Base-by-base conservation (phyloP, 139 green algal genomes). In the Coccomyxa sp. region DNA sequence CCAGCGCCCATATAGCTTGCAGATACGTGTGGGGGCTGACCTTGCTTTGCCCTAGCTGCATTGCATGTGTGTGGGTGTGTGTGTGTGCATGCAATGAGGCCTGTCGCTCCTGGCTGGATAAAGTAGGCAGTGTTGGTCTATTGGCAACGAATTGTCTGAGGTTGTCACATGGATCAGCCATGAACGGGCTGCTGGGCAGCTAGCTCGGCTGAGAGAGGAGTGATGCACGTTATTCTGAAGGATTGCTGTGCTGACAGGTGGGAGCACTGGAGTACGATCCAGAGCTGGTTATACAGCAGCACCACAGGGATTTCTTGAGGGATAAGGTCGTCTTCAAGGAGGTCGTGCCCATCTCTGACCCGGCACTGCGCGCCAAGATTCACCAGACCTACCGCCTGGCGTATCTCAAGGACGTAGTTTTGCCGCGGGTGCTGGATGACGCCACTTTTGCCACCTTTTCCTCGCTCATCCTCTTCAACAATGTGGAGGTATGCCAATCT, bases 241-340 rank as follows among this genome's bases (percentile, higher is more conserved):
- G 44, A 58, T 14, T 39, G 31, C 68, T n/a, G n/a, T n/a, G n/a
- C 29, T 72, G 68, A 72, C 70, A 74, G 70, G 8, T 82, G 33
- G 96, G 95, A 5, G 91, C 90, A 39, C 88, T 99, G 74, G 95
- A 99, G 89, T 97, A 98, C 74, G 93, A 98, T 81, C 93, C 94
- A 27, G 90, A 94, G 22, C 80, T 91, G 41, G 83, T 84, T 14
- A 70, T 81, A 36, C 80, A 80, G 24, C 90, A 95, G 70, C 83
- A 93, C 74, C 96, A 99, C 82, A 80, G 96, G 33, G 71, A 91
- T 9, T 96, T 93, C 69, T 82, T 98, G 73, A 71, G 79, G 10
- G 83, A 86, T 3, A 31, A n/a, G 41, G 80, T 80, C 38, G 70
- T 76, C 24, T 95, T 95, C 82, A 95, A 95, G 84, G 92, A 98